phyloP scores from a whole-genome alignment of 176 grass and related monocot genomes.

The Phoenix roebelenii region DNA sequence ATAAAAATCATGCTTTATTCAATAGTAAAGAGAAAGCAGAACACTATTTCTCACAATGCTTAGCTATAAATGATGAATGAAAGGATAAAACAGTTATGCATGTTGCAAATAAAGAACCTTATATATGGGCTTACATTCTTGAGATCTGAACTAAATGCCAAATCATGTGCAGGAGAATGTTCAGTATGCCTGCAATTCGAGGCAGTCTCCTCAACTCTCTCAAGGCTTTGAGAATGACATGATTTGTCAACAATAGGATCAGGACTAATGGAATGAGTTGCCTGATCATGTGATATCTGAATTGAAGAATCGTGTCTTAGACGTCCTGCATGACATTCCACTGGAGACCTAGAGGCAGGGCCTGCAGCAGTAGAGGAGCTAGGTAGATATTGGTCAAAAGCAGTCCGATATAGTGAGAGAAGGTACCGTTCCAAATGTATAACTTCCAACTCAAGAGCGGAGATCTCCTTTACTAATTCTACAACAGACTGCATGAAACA shows the following conservation, averaged over 20 bases:
- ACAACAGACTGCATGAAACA: constrained; percentile 16
- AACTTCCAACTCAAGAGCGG: constrained; percentile 13
- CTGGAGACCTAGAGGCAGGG: neutral
- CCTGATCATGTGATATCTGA: constrained; percentile 5
- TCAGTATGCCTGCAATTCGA: constrained; percentile 1
- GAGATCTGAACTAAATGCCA: neutral
- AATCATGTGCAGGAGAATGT: constrained; percentile 7
- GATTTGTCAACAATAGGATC: constrained; percentile 5
- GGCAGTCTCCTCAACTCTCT: neutral
- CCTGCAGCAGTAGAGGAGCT: constrained; percentile 2
- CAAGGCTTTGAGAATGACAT: neutral
- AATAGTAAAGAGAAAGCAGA: too few species aligned
- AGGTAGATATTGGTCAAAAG: constrained; percentile 1
- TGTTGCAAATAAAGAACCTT: neutral
- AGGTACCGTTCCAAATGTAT: constrained; percentile 15
- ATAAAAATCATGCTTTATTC: too few species aligned
- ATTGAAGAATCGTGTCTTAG: constrained; percentile 4
- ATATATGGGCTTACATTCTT: neutral
- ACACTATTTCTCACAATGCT: too few species aligned
- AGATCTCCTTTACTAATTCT: constrained; percentile 10
- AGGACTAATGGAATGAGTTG: neutral
- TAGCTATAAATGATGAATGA: too few species aligned
- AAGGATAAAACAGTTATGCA: neutral
- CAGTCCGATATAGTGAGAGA: constrained; percentile 12
- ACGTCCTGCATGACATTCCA: neutral